phyloP scores from a whole-genome alignment of 148 eudicot genomes.

The Chenopodium suecicum region DNA sequence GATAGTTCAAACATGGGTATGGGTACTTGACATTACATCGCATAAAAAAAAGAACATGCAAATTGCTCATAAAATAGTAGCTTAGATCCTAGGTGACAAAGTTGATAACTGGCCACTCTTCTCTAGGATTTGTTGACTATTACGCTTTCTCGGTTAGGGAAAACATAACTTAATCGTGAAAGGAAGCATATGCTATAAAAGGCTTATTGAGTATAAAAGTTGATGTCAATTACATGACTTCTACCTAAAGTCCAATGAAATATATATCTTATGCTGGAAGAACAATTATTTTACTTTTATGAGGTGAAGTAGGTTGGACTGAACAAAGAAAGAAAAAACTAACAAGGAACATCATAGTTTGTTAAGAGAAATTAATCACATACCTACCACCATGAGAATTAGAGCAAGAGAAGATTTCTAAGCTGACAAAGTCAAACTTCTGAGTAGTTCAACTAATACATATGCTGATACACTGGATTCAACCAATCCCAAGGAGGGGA shows the following conservation, averaged over 20 bases:
- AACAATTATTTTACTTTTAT: not conserved
- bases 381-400: conserved; percentile 11
- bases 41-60: not conserved
- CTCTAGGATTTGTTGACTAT: too few species aligned
- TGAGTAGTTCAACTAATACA: conserved; percentile 7
- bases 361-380: conserved; percentile 15
- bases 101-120: too few species aligned
- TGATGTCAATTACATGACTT: not conserved
- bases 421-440: not conserved
- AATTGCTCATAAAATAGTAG: not conserved
- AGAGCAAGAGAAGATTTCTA: not conserved
- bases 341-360: conserved; percentile 12
- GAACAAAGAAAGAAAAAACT: conserved; percentile 8
- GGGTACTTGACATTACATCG: not conserved
- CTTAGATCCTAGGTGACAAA: not conserved
- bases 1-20: not conserved
- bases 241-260: not conserved
- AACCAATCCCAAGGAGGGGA: not conserved
- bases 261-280: not conserved
- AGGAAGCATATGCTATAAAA: not conserved
- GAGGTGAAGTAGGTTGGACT: conserved; percentile 11
- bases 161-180: not conserved
- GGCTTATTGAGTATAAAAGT: not conserved
- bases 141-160: not conserved
- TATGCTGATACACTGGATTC: conserved; percentile 9